Conservation (phyloP, 2,329 filamentous ascomycete genomes). For the Biscogniauxia sp. region DNA sequence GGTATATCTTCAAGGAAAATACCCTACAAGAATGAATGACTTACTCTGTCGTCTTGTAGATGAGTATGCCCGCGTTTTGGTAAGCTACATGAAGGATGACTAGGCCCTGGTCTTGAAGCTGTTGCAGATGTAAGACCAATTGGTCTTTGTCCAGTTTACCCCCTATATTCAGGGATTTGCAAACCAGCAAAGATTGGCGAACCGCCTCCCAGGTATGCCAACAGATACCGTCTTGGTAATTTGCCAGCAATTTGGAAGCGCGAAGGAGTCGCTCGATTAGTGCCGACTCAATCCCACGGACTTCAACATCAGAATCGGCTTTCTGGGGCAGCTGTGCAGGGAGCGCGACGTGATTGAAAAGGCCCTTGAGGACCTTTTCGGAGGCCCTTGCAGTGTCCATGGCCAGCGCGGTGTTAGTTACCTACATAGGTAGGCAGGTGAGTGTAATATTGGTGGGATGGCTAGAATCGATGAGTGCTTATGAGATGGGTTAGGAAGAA, state of each 20-base stretch:
- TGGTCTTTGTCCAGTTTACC: conserved; percentile 19
- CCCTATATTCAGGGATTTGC: conserved; percentile 14
- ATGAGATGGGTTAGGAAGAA: background rate
- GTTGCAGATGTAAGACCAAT: conserved; percentile 11
- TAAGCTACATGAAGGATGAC: conserved; percentile 21
- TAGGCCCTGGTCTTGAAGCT: conserved; percentile 12
- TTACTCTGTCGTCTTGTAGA: conserved; percentile 17
- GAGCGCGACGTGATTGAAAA: conserved; percentile 24
- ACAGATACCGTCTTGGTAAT: conserved; percentile 4
- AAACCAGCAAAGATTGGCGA: conserved; percentile 9
- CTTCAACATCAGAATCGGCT: conserved; percentile 16
- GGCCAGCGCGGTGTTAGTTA: too few species aligned
- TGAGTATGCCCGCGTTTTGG: conserved; percentile 23
- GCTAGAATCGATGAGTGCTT: background rate
- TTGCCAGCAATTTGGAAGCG: conserved; percentile 13
- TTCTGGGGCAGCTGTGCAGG: conserved; percentile 18
- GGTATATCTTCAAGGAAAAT: background rate
- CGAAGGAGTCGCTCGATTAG: conserved; percentile 15
- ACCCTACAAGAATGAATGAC: conserved; percentile 1
- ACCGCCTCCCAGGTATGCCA: conserved; percentile 15
- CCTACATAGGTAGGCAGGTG: background rate
- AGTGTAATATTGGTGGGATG: background rate
- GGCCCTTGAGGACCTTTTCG: conserved; percentile 7
- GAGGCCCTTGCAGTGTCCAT: background rate
- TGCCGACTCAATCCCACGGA: conserved; percentile 12